Base-by-base conservation (phyloP, 2,329 filamentous ascomycete genomes). In the Aspergillus aculeatinus region DNA sequence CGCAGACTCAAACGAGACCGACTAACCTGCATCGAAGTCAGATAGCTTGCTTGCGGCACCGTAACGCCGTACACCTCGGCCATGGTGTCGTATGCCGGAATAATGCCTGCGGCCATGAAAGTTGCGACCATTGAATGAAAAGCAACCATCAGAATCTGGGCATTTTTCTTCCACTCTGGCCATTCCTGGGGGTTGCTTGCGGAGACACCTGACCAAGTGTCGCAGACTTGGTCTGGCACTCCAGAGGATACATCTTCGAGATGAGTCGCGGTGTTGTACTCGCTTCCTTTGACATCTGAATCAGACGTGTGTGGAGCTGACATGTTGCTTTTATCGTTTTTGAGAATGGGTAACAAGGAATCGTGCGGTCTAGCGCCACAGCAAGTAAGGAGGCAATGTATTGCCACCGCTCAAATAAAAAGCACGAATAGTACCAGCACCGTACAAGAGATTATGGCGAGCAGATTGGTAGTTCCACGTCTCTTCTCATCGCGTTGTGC, bases 101-200 rank as follows among this genome's bases (percentile, higher is more conserved):
- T 81, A 62, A 85, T 83, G 2, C 78, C 73, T 0, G 81, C 77
- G 1, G 82, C 81, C 12, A 77, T 82, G 64, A 85, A 84, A 2
- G 80, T 81, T 19, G 78, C 76, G 76, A 83, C 83, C 72, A 81
- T 80, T 21, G 81, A 80, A 60, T 85, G 82, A 63, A 83, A 83
- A 2, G 82, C 80, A 10, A 86, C 81, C 59, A 85, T 77, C 10
- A 80, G 56, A 2, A 86, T 74, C 60, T 85, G 83, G 53, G 74
- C 59, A 16, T 79, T 70, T 75, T 84, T 71, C 62, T 70, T 71
- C 67, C 65, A 66, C 42, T 33, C 33, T 0, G 68, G 63, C 68
- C 67, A 71, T 23, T 68, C 69, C 1, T 50, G 62, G 4, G 70
- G 70, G 16, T 70, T 63, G 1, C 63, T 56, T 11, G 60, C 56